These are phyloP conservation scores for Jaenimonas drosophilae DNA, from an alignment of 208 protist species.

Conservation along the genomic window DNA sequence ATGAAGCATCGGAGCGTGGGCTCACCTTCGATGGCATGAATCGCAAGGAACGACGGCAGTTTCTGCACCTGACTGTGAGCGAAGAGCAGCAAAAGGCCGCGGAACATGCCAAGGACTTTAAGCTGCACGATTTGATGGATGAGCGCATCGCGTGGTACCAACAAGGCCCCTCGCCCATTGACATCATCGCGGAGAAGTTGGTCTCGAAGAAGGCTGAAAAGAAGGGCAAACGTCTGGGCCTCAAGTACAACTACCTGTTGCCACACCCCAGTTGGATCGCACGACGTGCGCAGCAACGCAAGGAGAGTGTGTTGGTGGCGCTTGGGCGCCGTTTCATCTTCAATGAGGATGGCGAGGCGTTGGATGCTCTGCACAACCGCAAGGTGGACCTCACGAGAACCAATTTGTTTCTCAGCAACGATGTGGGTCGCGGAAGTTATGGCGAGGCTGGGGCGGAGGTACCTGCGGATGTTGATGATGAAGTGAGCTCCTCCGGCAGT, in stretches of 20 bases:
- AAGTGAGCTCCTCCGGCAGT: too few species aligned
- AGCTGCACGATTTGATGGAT: conserved; percentile 83
- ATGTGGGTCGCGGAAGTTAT: too few species aligned
- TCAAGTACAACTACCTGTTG: conserved; percentile 79
- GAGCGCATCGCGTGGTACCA: conserved; percentile 79
- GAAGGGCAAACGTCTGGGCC: conserved; percentile 59
- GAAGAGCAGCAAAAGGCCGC: conserved; percentile 39
- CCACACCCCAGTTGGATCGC: conserved; percentile 86
- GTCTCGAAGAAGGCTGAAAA: conserved; percentile 73
- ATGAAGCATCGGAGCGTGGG: conserved; percentile 48
- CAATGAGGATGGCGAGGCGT: conserved; percentile 31
- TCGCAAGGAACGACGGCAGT: conserved; percentile 62
- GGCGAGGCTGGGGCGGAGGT: too few species aligned
- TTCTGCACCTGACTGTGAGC: conserved; percentile 64
- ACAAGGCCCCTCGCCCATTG: conserved; percentile 79
- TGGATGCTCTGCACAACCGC: conserved; percentile 33
- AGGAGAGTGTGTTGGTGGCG: conserved; percentile 51
- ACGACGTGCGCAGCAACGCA: conserved; percentile 43
- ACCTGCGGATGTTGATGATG: too few species aligned
- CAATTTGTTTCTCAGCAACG: conserved; percentile 5
- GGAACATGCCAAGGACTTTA: conserved; percentile 31
- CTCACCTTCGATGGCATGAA: conserved; percentile 77
- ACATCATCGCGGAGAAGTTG: conserved; percentile 78
- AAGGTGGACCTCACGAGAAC: conserved; percentile 26
- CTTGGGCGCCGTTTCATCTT: conserved; percentile 69